These are phyloP conservation scores for Leccinum fuscescens DNA, from an alignment of 1,284 basidiomycete species.

Conservation along the genomic window DNA sequence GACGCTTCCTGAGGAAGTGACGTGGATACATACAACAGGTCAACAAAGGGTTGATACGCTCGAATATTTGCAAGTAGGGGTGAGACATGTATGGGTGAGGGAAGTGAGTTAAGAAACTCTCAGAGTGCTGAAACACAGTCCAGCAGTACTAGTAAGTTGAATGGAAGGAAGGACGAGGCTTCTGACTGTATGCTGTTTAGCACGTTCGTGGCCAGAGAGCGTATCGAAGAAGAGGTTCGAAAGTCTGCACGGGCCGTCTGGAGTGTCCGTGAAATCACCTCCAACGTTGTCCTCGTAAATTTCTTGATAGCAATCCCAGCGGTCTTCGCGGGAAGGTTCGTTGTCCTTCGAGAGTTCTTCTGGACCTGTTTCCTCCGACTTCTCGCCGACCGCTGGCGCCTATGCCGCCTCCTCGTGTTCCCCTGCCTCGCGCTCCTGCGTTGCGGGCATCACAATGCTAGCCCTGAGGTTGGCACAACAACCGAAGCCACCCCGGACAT, in stretches of 20 bases:
- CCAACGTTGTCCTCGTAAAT: constrained; percentile 50
- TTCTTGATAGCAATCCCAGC: constrained; percentile 42
- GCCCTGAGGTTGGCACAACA: too few species aligned
- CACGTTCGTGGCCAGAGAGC: constrained; percentile 55
- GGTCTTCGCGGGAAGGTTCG: constrained; percentile 12
- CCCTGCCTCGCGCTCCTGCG: too few species aligned
- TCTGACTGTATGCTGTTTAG: constrained; percentile 61
- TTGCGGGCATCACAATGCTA: too few species aligned
- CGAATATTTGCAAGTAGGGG: constrained; percentile 61
- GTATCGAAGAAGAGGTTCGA: constrained; percentile 28
- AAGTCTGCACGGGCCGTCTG: constrained; percentile 54
- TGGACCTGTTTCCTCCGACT: constrained; percentile 6
- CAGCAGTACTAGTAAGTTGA: constrained; percentile 40
- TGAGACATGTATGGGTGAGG: constrained; percentile 69
- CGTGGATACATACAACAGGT: constrained; percentile 56
- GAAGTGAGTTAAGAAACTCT: constrained; percentile 57
- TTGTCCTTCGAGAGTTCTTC: constrained; percentile 18
- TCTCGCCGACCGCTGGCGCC: too few species aligned
- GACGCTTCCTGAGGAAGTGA: constrained; percentile 45
- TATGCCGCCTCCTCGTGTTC: too few species aligned
- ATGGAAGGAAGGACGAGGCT: constrained; percentile 19
- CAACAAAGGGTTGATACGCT: constrained; percentile 73
- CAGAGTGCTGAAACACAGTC: constrained; percentile 62
- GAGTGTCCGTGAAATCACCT: constrained; percentile 56
- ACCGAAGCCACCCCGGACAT: too few species aligned